Percentiles rank a stretch among this genome's conserved stretches.
phyloP scores from a whole-genome alignment of 1,284 basidiomycete species.

The Tetrapyrgos nigripes region DNA sequence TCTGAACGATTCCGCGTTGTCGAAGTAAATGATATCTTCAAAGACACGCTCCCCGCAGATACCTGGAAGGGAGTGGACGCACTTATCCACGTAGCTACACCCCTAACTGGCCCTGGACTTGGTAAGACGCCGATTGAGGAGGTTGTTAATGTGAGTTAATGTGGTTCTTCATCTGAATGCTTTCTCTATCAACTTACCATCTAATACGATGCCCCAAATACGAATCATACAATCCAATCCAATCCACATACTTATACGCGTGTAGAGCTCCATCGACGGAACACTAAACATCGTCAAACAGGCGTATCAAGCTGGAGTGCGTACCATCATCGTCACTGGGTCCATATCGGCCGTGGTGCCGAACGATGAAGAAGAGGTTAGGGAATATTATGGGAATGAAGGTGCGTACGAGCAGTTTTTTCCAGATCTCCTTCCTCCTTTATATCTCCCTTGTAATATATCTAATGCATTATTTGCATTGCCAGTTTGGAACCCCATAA shows the following conservation, averaged over 20 bases:
- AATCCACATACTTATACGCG: too few relatives aligned
- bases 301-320: slow-evolving; percentile 35
- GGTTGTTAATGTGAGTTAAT: slow-evolving; percentile 24
- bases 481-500: neutral
- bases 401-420: too few relatives aligned
- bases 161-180: slow-evolving; percentile 12
- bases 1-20: too few relatives aligned
- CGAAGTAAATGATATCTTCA: too few relatives aligned
- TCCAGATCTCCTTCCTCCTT: too few relatives aligned
- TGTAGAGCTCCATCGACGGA: slow-evolving; percentile 34
- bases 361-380: too few relatives aligned
- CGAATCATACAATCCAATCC: too few relatives aligned
- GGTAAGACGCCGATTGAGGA: slow-evolving; percentile 19
- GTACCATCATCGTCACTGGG: slow-evolving; percentile 27
- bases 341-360: too few relatives aligned
- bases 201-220: neutral
- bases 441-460: neutral
- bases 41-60: too few relatives aligned
- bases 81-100: slow-evolving; percentile 25
- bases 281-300: slow-evolving; percentile 38
- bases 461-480: neutral
- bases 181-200: neutral
- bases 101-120: slow-evolving; percentile 30
- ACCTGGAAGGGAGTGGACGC: slow-evolving; percentile 7
- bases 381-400: too few relatives aligned